phyloP scores from a whole-genome alignment of 306 rosid species.

The Sechiopsis laciniata region DNA sequence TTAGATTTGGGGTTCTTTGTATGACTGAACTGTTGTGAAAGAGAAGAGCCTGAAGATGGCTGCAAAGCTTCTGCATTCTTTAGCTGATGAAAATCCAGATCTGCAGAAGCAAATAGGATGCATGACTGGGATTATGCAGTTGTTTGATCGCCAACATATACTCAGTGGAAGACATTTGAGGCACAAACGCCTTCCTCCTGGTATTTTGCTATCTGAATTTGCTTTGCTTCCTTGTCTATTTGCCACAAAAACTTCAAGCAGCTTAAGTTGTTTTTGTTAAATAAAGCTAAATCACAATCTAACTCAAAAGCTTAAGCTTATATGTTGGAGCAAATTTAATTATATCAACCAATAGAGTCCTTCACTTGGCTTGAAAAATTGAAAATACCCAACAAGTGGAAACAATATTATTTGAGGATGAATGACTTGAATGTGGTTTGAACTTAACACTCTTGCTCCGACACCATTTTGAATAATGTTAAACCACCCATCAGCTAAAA shows the following conservation, averaged over 20 bases:
- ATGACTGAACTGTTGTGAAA: slow-evolving; percentile 25
- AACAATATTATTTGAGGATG: no score
- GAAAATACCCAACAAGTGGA: no score
- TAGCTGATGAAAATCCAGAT: slow-evolving; percentile 92
- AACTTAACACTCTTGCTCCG: no score
- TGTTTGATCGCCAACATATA: slow-evolving; percentile 71
- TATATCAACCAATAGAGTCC: no score
- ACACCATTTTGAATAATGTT: no score
- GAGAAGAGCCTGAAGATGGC: slow-evolving; percentile 56
- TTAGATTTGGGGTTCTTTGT: slow-evolving; percentile 27
- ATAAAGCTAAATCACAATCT: no score
- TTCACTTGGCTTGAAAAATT: no score
- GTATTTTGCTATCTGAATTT: slow-evolving; percentile 27
- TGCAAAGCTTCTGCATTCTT: slow-evolving; percentile 78
- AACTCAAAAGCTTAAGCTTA: no score
- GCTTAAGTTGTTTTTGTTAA: background rate
- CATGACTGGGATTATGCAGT: slow-evolving; percentile 84
- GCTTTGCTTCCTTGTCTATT: background rate
- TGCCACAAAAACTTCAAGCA: background rate
- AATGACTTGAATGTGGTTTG: no score
- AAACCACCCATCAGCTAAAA: no score
- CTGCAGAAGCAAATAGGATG: slow-evolving; percentile 95
- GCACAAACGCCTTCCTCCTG: slow-evolving; percentile 65
- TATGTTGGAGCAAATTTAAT: no score
- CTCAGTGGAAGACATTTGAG: slow-evolving; percentile 45